phyloP scores from a whole-genome alignment of 202 grass and related monocot genomes.

The Eragrostis tef region DNA sequence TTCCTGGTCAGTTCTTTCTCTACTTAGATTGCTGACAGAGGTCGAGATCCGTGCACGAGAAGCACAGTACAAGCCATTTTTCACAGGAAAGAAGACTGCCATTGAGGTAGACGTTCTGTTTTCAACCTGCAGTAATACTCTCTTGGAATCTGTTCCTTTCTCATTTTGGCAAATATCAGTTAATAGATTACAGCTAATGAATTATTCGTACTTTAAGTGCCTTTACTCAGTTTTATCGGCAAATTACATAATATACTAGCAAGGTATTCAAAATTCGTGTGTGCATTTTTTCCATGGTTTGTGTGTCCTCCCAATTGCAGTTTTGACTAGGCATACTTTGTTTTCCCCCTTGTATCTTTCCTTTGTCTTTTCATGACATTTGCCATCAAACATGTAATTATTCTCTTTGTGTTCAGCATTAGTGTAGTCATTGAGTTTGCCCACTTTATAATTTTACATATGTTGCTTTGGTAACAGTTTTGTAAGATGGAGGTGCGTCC shows the following conservation, averaged over 20 bases:
- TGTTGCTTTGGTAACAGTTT: conserved; percentile 38
- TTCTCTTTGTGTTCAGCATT: neutral
- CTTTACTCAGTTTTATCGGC: neutral
- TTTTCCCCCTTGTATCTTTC: neutral
- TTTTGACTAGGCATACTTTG: neutral
- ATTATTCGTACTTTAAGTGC: neutral
- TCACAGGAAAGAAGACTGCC: neutral
- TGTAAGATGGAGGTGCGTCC: conserved; percentile 15
- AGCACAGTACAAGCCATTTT: conserved; percentile 13
- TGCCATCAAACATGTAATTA: neutral
- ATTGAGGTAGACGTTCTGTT: conserved; percentile 23
- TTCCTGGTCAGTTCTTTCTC: conserved; percentile 32
- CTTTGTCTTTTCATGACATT: neutral
- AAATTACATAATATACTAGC: neutral
- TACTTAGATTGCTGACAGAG: conserved; percentile 43
- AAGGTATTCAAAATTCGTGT: neutral
- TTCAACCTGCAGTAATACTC: neutral
- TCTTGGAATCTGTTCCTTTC: neutral
- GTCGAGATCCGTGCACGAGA: conserved; percentile 23
- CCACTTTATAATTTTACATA: neutral
- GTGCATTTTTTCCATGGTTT: neutral
- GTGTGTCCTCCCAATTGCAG: neutral
- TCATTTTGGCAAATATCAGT: neutral
- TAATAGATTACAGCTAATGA: conserved; percentile 5
- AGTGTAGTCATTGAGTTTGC: neutral